Conservation (phyloP, 352 stramenopile genomes). For the Thraustochytrium striatum region DNA sequence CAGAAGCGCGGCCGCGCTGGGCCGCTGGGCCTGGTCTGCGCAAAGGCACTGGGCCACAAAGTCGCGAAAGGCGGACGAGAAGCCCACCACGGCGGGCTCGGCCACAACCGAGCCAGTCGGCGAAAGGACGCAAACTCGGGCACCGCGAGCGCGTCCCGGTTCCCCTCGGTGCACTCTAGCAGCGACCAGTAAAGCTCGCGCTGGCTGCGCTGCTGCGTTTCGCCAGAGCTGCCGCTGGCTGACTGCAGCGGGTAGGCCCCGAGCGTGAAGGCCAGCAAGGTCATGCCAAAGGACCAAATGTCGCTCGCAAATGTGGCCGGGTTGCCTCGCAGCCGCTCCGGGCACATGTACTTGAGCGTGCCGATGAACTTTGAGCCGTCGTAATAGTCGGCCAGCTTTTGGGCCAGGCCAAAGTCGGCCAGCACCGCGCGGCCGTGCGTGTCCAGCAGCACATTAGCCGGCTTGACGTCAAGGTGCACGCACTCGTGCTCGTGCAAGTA, state of each 20-base stretch:
- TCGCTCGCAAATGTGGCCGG: constrained; percentile 64
- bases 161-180: not conserved
- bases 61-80: constrained; percentile 9
- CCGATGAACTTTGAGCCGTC: constrained; percentile 83
- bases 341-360: constrained; percentile 90
- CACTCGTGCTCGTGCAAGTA: not conserved
- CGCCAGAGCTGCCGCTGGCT: not conserved
- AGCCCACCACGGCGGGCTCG: not conserved
- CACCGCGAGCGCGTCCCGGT: not conserved
- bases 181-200: constrained; percentile 27
- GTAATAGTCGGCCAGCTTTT: not conserved
- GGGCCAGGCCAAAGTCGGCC: constrained; percentile 49
- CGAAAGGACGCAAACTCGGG: not conserved
- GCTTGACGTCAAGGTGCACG: constrained; percentile 46
- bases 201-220: not conserved
- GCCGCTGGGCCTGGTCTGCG: not conserved
- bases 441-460: constrained; percentile 43
- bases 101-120: not conserved
- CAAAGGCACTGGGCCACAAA: constrained; percentile 3
- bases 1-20: constrained; percentile 6
- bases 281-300: constrained; percentile 54
- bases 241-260: constrained; percentile 64
- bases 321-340: constrained; percentile 78
- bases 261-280: constrained; percentile 72
- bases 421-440: not conserved